Percentiles rank a stretch among this genome's conserved stretches.
phyloP scores from a whole-genome alignment of 1,139 yeast species.

The Casaregolazyma suthepensis region DNA sequence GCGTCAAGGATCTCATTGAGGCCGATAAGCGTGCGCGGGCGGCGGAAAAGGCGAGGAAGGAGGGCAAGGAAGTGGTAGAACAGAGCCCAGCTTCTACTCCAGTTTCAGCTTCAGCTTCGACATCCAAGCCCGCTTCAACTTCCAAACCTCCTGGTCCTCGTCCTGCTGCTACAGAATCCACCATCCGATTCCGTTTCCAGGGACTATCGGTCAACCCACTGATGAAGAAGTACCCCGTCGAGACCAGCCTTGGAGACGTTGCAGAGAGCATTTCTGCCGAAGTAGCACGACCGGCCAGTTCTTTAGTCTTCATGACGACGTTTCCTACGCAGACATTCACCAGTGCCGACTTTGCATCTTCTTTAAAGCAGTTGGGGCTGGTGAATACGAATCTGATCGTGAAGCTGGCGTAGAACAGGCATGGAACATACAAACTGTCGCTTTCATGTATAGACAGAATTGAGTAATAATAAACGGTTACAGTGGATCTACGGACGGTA shows the following conservation, averaged over 20 bases:
- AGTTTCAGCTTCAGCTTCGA: slow-evolving; percentile 7
- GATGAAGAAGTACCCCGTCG: slow-evolving; percentile 28
- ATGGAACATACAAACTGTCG: not conserved
- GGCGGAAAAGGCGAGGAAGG: slow-evolving; percentile 16
- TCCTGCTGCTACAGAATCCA: slow-evolving; percentile 28
- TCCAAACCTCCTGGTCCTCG: slow-evolving; percentile 16
- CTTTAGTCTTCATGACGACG: slow-evolving; percentile 27
- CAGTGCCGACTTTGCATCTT: slow-evolving; percentile 22
- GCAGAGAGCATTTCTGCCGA: slow-evolving; percentile 26
- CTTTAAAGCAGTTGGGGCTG: slow-evolving; percentile 29
- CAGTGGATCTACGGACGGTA: not conserved
- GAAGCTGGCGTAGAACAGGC: slow-evolving; percentile 1
- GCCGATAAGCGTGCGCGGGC: slow-evolving; percentile 33
- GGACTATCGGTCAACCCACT: slow-evolving; percentile 24
- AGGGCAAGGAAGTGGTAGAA: not conserved
- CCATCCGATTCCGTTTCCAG: slow-evolving; percentile 29
- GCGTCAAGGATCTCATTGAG: slow-evolving; percentile 33
- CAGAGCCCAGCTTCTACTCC: too few species aligned
- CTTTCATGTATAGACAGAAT: not conserved
- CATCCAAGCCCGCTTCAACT: slow-evolving; percentile 11
- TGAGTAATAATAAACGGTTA: too few species aligned
- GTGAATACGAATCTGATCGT: slow-evolving; percentile 28
- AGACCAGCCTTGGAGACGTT: slow-evolving; percentile 29
- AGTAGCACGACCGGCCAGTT: slow-evolving; percentile 19
- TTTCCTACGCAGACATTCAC: slow-evolving; percentile 30